phyloP scores from a whole-genome alignment of 495 filamentous ascomycete genomes.

The Aspergillus nidulans region DNA sequence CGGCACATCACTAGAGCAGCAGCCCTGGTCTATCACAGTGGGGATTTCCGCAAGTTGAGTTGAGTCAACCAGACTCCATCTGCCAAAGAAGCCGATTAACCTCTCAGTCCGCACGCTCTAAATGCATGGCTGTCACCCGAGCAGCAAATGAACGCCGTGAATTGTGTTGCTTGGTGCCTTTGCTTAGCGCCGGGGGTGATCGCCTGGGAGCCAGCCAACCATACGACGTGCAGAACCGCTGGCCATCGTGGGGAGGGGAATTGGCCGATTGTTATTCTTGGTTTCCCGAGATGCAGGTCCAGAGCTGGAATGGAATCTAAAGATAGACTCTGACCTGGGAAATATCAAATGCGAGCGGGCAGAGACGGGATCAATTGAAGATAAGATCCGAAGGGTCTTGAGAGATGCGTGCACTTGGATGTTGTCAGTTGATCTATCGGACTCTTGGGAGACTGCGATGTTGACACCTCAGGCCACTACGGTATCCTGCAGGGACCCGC shows the following conservation, averaged over 20 bases:
- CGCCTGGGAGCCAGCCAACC: slow-evolving; percentile 30
- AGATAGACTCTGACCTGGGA: slow-evolving; percentile 1
- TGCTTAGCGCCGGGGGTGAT: slow-evolving; percentile 35
- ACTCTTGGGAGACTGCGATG: background rate
- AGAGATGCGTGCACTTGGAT: background rate
- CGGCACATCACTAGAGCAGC: slow-evolving; percentile 22
- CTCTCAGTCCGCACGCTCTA: slow-evolving; percentile 15
- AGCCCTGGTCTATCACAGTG: slow-evolving; percentile 39
- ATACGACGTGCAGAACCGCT: slow-evolving; percentile 31
- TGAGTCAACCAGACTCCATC: slow-evolving; percentile 13
- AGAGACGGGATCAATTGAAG: background rate
- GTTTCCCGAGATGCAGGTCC: background rate
- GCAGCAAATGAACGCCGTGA: slow-evolving; percentile 13
- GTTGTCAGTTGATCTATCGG: no score
- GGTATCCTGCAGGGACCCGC: background rate
- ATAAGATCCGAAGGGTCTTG: background rate
- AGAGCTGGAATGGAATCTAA: slow-evolving; percentile 5
- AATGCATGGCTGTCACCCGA: slow-evolving; percentile 35
- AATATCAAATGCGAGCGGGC: background rate
- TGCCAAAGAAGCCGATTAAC: slow-evolving; percentile 6
- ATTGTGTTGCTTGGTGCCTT: slow-evolving; percentile 5
- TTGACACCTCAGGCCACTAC: background rate
- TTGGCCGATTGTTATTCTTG: background rate
- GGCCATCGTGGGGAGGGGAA: background rate
- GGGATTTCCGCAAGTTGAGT: slow-evolving; percentile 6